Evolutionary conservation across 2,329 filamentous ascomycete genomes (phyloP).

Genomic region (Xylariomycetidae sp.): DNA sequence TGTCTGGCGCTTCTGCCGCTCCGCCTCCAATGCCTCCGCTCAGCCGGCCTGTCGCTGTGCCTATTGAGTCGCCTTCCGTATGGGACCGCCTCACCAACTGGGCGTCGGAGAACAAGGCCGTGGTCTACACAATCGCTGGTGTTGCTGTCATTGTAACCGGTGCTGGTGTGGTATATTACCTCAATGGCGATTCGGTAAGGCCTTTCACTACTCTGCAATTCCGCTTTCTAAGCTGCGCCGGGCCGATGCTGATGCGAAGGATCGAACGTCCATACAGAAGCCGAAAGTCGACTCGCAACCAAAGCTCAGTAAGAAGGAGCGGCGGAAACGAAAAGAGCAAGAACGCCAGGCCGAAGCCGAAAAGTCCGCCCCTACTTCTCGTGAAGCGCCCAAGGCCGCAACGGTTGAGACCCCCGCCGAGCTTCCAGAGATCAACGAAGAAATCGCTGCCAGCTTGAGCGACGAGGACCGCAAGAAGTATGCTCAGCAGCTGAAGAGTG

Average conservation of each 20-base stretch:
- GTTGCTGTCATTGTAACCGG: constrained; percentile 87
- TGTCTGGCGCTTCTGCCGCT: constrained; percentile 34
- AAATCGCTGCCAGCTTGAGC: constrained; percentile 44
- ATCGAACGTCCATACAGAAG: constrained; percentile 29
- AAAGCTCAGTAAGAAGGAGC: constrained; percentile 85
- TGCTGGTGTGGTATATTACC: constrained; percentile 89
- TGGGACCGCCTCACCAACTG: constrained; percentile 89
- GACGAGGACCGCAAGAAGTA: constrained; percentile 74
- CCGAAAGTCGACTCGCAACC: constrained; percentile 43
- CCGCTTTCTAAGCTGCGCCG: too few relatives aligned
- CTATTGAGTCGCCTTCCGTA: constrained; percentile 55
- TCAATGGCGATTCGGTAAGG: constrained; percentile 56
- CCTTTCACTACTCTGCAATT: background rate
- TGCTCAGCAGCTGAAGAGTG: constrained; percentile 86
- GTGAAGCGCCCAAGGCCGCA: constrained; percentile 42
- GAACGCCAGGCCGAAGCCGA: constrained; percentile 50
- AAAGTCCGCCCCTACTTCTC: constrained; percentile 27
- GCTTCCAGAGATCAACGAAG: constrained; percentile 60
- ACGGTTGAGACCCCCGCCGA: constrained; percentile 54
- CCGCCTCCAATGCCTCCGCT: constrained; percentile 43
- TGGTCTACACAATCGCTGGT: constrained; percentile 94
- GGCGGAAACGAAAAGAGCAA: constrained; percentile 78
- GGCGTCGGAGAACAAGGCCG: constrained; percentile 91
- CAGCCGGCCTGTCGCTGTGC: constrained; percentile 36
- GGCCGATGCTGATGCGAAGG: background rate